These are phyloP conservation scores for Powellomyces hirtus DNA, from an alignment of 192 early-diverging fungal species.

Conservation along the genomic window DNA sequence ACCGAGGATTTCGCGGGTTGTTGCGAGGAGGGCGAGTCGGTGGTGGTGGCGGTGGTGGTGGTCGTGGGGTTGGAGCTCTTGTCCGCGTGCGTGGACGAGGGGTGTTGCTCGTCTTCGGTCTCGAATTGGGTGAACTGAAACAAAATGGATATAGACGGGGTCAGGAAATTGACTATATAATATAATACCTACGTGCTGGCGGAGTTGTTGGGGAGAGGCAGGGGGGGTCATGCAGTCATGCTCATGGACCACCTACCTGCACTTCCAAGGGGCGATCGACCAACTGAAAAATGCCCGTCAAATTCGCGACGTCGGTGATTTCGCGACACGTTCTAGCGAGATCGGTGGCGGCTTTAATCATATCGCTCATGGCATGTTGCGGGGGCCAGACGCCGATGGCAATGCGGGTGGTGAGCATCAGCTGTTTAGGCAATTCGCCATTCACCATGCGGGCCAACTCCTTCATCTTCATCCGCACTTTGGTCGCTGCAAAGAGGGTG, in stretches of 20 bases:
- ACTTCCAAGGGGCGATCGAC: constrained; percentile 42
- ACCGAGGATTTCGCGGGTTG: no score
- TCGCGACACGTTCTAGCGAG: constrained; percentile 35
- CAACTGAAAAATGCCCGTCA: constrained; percentile 32
- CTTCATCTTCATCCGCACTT: constrained; percentile 15
- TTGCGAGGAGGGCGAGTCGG: no score
- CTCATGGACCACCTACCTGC: constrained; percentile 19
- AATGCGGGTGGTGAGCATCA: constrained; percentile 50
- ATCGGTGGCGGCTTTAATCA: constrained; percentile 43
- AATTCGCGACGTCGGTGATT: constrained; percentile 43
- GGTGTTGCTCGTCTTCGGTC: neutral
- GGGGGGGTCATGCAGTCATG: no score
- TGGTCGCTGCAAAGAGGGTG: constrained; percentile 1
- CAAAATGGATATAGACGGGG: neutral
- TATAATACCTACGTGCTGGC: no score
- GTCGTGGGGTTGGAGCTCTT: neutral
- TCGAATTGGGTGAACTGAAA: constrained; percentile 32
- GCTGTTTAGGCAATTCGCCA: constrained; percentile 38
- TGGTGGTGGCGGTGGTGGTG: neutral
- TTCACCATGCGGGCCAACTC: constrained; percentile 24
- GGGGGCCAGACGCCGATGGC: constrained; percentile 58
- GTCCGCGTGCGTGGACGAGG: neutral
- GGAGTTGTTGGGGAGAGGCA: no score
- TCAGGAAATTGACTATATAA: neutral
- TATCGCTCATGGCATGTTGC: constrained; percentile 45